Percentiles rank a stretch among this genome's conserved stretches.
Evolutionary conservation across 2,329 filamentous ascomycete genomes (phyloP).

Genomic region (Dactylonectria macrodidyma): DNA sequence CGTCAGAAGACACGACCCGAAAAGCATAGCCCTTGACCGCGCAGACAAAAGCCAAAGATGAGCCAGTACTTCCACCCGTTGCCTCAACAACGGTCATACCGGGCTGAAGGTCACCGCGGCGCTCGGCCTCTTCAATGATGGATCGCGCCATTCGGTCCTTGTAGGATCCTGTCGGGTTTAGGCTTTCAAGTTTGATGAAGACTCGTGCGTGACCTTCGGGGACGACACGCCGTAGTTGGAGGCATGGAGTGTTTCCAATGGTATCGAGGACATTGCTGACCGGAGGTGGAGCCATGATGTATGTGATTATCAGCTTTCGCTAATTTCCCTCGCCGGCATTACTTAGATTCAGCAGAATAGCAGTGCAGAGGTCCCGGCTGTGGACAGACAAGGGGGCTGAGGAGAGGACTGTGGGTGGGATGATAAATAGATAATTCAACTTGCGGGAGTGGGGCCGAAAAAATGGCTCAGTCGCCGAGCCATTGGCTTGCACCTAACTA

Average conservation of each 20-base stretch:
- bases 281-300: background rate
- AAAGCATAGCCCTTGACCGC: conserved; percentile 5
- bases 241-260: conserved; percentile 4
- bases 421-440: too few species aligned
- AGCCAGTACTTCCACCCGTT: conserved; percentile 26
- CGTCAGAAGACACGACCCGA: background rate
- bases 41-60: conserved; percentile 18
- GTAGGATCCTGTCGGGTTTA: conserved; percentile 23
- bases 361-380: too few species aligned
- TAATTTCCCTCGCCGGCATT: too few species aligned
- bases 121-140: conserved; percentile 15
- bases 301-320: background rate
- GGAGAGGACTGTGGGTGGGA: too few species aligned
- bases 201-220: background rate
- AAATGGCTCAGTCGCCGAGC: too few species aligned
- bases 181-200: background rate
- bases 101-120: background rate
- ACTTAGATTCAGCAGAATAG: too few species aligned
- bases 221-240: background rate
- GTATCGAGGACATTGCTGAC: conserved; percentile 3
- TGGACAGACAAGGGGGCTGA: too few species aligned
- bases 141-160: conserved; percentile 25
- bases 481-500: too few species aligned
- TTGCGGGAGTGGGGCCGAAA: too few species aligned
- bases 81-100: conserved; percentile 17